These are phyloP conservation scores for Chromera velia DNA, from an alignment of 73 alveolate species.

Conservation along the genomic window DNA sequence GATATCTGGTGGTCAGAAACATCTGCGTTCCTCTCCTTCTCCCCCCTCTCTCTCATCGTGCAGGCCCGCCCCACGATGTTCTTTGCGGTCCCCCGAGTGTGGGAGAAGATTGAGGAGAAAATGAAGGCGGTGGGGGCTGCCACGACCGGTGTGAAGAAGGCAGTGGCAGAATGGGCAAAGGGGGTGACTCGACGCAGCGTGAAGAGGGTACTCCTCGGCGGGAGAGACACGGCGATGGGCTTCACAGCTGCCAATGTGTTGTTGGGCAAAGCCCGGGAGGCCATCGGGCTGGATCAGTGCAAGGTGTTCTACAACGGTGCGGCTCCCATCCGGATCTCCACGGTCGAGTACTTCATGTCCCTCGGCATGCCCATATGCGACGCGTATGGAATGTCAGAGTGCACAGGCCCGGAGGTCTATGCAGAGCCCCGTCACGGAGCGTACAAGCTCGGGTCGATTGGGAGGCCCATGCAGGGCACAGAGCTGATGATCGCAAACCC, in stretches of 20 bases:
- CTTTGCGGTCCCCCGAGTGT: conserved; percentile 79
- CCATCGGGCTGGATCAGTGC: conserved; percentile 44
- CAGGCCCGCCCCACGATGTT: conserved; percentile 76
- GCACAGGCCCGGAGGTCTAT: conserved; percentile 22
- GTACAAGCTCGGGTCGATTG: conserved; percentile 49
- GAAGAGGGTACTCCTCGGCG: background rate
- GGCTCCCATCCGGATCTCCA: conserved; percentile 51
- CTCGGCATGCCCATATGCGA: conserved; percentile 46
- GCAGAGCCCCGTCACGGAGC: too few species aligned
- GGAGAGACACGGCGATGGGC: background rate
- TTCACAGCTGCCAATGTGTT: conserved; percentile 4
- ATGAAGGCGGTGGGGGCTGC: conserved; percentile 58
- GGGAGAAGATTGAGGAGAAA: conserved; percentile 79
- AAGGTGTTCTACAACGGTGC: conserved; percentile 44
- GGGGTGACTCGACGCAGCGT: conserved; percentile 4
- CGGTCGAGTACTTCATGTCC: conserved; percentile 48
- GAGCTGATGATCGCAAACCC: conserved; percentile 39
- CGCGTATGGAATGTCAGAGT: conserved; percentile 60
- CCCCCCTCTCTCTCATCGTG: too few species aligned
- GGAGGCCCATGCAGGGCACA: conserved; percentile 52
- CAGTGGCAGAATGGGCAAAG: conserved; percentile 21
- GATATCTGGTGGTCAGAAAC: too few species aligned
- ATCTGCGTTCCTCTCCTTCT: too few species aligned
- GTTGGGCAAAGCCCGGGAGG: conserved; percentile 27
- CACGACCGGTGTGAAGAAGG: conserved; percentile 4